phyloP scores from a whole-genome alignment of 2,329 filamentous ascomycete species.

The Cordyceps sp. region DNA sequence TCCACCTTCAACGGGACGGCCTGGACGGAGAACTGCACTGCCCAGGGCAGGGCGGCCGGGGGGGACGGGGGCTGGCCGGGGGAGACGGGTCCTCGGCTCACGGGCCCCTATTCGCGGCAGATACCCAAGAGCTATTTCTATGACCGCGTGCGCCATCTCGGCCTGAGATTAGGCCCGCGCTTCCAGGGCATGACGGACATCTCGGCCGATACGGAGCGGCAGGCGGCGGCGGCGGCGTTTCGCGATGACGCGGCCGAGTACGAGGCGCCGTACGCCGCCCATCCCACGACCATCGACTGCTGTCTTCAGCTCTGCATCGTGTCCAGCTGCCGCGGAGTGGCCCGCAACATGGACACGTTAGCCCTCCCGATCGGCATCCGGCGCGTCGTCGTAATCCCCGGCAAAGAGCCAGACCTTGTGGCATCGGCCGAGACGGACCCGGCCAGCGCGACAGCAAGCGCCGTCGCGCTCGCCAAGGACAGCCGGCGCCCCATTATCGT shows the following conservation, averaged over 20 bases:
- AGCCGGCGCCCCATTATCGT: background rate
- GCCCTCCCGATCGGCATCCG: background rate
- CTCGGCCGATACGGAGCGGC: conserved; percentile 1
- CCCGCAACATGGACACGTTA: background rate
- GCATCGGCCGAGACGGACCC: background rate
- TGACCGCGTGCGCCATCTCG: background rate
- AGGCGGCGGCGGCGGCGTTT: background rate
- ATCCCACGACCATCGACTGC: conserved; percentile 3
- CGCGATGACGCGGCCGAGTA: background rate
- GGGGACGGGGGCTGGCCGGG: background rate
- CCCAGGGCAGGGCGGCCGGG: conserved; percentile 2
- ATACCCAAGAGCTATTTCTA: background rate
- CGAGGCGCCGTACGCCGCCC: conserved; percentile 1
- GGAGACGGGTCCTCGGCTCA: background rate
- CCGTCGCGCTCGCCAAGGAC: background rate
- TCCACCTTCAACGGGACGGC: conserved; percentile 4
- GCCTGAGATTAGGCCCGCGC: conserved; percentile 2
- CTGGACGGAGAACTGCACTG: conserved; percentile 5
- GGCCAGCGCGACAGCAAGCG: background rate
- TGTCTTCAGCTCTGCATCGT: conserved; percentile 3
- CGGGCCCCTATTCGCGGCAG: background rate
- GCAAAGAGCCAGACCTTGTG: background rate
- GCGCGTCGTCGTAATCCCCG: background rate
- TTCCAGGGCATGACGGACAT: conserved; percentile 4
- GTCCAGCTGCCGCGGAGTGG: background rate